Base-by-base conservation (phyloP, 2,329 filamentous ascomycete species). In the Orbilia quercus region DNA sequence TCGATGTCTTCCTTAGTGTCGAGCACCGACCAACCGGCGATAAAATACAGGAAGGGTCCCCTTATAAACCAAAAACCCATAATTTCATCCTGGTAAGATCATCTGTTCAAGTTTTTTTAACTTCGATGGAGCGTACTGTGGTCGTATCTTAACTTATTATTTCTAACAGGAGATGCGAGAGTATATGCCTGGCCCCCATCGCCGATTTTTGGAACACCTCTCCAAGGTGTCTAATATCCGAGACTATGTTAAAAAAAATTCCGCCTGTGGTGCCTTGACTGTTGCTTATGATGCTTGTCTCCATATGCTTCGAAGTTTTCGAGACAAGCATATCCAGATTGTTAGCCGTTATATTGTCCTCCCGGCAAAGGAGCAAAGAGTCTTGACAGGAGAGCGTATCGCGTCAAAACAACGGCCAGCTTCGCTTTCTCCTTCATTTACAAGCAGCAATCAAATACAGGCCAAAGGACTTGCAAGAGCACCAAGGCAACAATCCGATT, bases 161-260 rank as follows among this genome's bases (percentile, higher is more conserved):
- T 40, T 47, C 36, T 54, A 28, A 22, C 22, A 85, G 71, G 84
- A 99, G 76, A 99, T 99, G 95, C 90, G 94, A 69, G 87, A 87
- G 48, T 99, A 99, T 82, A 99, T 99, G 95, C 95, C 95, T 0
- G 94, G 92, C 0, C 87, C 90, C 0, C 95, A 99, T 79, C 90
- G 92, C 2, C 89, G 91, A 42, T 99, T 99, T 82, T 85, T 99
- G 2, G 86, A 90, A 75, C 90, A 96, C 75, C 89, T 97, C 11
- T 85, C 87, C 54, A 83, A 83, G 14, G 88, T 97, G 2, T 89
- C 94, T 77, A 98, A 98, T 79, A 92, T 99, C 77, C 90, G 92
- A 28, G 85, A 89, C 16, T 98, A 90, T 77, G 93, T 76, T n/a
- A 73, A 77, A 22, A 54, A 55, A 12, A 86, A 85, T 79, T 83